Percentiles rank a stretch among this genome's conserved stretches.
phyloP scores from a whole-genome alignment of 768 basidiomycete genomes.

The Termitomyces sp. region DNA sequence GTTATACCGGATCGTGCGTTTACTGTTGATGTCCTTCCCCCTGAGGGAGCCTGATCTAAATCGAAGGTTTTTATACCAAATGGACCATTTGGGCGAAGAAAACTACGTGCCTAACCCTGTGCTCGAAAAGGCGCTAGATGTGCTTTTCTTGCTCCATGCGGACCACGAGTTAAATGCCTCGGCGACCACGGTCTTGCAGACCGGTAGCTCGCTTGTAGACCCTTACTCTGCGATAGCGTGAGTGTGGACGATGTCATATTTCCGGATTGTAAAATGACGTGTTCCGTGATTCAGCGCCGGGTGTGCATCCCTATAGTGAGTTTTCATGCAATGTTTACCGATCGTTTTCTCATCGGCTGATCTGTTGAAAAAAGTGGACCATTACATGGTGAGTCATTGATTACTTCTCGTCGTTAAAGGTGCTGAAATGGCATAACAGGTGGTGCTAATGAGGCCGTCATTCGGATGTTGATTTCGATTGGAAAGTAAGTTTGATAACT shows the following conservation, averaged over 20 bases:
- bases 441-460: conserved; percentile 91
- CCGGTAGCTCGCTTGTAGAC: conserved; percentile 85
- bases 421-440: conserved; percentile 32
- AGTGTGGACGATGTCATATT: conserved; percentile 17
- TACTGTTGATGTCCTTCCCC: neutral
- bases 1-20: conserved; percentile 77
- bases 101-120: conserved; percentile 79
- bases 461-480: conserved; percentile 88
- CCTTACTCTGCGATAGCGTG: conserved; percentile 84
- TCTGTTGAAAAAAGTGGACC: conserved; percentile 45
- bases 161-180: conserved; percentile 91
- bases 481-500: conserved; percentile 51
- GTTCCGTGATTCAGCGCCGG: conserved; percentile 50
- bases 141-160: conserved; percentile 82
- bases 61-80: conserved; percentile 79
- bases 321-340: conserved; percentile 10
- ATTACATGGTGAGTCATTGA: conserved; percentile 47
- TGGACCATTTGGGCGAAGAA: conserved; percentile 75
- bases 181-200: conserved; percentile 82
- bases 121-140: conserved; percentile 82
- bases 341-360: neutral
- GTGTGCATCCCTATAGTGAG: conserved; percentile 84
- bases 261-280: neutral
- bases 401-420: neutral
- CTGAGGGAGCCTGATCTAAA: neutral